phyloP scores from a whole-genome alignment of 129 eudicot species.

The Artemisia annua region DNA sequence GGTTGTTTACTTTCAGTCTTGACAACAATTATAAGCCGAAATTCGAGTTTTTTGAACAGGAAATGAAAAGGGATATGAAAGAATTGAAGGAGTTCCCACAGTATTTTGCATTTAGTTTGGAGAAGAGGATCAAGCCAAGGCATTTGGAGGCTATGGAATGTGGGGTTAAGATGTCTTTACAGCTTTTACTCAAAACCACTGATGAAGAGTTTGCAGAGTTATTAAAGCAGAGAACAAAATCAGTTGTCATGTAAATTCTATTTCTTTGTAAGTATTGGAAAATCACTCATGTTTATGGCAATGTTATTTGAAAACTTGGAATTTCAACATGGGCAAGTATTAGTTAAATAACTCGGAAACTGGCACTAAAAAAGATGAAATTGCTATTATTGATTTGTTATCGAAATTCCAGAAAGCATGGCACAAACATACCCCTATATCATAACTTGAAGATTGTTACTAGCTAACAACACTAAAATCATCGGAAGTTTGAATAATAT shows the following conservation, averaged over 20 bases:
- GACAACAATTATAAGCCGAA: slow-evolving; percentile 87
- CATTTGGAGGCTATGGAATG: slow-evolving; percentile 55
- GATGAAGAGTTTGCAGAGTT: slow-evolving; percentile 74
- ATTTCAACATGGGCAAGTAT: neutral
- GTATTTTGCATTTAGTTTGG: slow-evolving; percentile 92
- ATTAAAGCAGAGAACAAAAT: slow-evolving; percentile 28
- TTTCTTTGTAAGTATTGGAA: slow-evolving; percentile 24
- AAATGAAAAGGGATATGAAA: slow-evolving; percentile 60
- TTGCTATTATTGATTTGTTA: neutral
- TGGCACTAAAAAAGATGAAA: neutral
- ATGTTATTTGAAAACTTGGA: neutral
- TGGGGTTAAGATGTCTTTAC: slow-evolving; percentile 56
- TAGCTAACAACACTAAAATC: neutral
- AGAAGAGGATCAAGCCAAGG: slow-evolving; percentile 86
- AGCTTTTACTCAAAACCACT: slow-evolving; percentile 67
- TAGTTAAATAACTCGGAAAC: neutral
- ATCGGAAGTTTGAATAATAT: neutral
- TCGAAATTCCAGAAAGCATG: neutral
- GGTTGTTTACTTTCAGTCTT: slow-evolving; percentile 78
- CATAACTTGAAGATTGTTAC: neutral
- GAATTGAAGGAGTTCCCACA: slow-evolving; percentile 83
- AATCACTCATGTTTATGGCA: slow-evolving; percentile 8
- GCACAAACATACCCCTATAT: neutral
- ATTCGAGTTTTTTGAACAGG: slow-evolving; percentile 56
- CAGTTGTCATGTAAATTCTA: slow-evolving; percentile 19